Evolutionary conservation across 1,139 yeast genomes (phyloP).

Genomic region (Debaryomyces nepalensis): DNA sequence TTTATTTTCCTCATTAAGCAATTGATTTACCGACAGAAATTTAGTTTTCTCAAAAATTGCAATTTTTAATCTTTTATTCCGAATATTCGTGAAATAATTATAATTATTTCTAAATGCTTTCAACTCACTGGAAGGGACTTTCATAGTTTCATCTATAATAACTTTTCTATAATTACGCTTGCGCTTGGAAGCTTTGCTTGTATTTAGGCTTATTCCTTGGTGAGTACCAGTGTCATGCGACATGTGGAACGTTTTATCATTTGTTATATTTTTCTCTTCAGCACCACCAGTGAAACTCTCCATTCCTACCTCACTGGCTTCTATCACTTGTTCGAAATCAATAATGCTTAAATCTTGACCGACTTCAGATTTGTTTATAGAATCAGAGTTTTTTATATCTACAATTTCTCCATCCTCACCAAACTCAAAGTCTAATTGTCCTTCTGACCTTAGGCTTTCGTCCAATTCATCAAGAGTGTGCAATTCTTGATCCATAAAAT

Average conservation of each 20-base stretch:
- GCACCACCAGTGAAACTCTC: slow-evolving; percentile 10
- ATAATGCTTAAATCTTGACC: slow-evolving; percentile 10
- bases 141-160: slow-evolving; percentile 8
- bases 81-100: slow-evolving; percentile 9
- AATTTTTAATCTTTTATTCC: slow-evolving; percentile 9
- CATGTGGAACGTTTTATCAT: slow-evolving; percentile 16
- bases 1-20: slow-evolving; percentile 1
- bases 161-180: slow-evolving; percentile 7
- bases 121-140: slow-evolving; percentile 11
- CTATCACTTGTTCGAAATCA: slow-evolving; percentile 12
- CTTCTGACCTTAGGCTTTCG: slow-evolving; percentile 11
- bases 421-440: slow-evolving; percentile 20
- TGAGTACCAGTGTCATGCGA: slow-evolving; percentile 15
- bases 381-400: slow-evolving; percentile 14
- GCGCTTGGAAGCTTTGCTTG: slow-evolving; percentile 2
- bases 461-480: slow-evolving; percentile 14
- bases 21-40: not conserved
- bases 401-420: slow-evolving; percentile 22
- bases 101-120: slow-evolving; percentile 10
- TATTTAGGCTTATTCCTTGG: slow-evolving; percentile 1
- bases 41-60: not conserved
- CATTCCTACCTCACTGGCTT: not conserved
- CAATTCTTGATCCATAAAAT: slow-evolving; percentile 19
- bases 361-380: not conserved
- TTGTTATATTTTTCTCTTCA: slow-evolving; percentile 13